Evolutionary conservation across 805 yeast genomes (phyloP).

Genomic region (Starmera caribaea): DNA sequence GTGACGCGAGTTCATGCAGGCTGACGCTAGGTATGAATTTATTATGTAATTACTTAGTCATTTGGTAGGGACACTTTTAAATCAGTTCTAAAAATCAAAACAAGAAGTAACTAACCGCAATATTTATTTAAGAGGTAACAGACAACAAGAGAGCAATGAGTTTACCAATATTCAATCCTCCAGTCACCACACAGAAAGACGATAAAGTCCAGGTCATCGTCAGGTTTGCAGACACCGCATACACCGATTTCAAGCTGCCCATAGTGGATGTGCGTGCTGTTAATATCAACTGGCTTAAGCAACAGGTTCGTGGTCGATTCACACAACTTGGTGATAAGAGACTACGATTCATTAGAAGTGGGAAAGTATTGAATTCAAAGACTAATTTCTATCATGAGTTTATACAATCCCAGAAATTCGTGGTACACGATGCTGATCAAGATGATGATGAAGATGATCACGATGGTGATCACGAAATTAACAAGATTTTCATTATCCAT

Average conservation of each 20-base stretch:
- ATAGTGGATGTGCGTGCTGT: conserved; percentile 22
- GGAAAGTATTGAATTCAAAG: conserved; percentile 49
- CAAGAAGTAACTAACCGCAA: too few species aligned
- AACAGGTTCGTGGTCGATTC: conserved; percentile 27
- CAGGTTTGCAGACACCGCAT: conserved; percentile 35
- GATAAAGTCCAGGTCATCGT: conserved; percentile 18
- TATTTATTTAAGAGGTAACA: too few species aligned
- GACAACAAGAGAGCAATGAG: background rate
- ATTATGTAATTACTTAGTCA: background rate
- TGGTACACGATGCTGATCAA: too few species aligned
- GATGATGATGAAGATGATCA: conserved; percentile 2
- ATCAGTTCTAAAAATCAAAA: too few species aligned
- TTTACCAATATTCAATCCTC: background rate
- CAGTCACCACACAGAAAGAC: background rate
- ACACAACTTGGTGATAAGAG: conserved; percentile 29
- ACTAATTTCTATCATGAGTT: conserved; percentile 47
- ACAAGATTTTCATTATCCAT: conserved; percentile 50
- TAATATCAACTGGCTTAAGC: conserved; percentile 30
- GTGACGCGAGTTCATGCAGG: too few species aligned
- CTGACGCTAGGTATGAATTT: background rate
- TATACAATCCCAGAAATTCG: conserved; percentile 19
- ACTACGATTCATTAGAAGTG: conserved; percentile 59
- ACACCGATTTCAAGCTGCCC: conserved; percentile 32
- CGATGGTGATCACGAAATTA: conserved; percentile 2
- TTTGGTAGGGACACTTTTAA: background rate